These are phyloP conservation scores for Flueggea neowawraea DNA, from an alignment of 441 rosid genomes.

Conservation along the genomic window DNA sequence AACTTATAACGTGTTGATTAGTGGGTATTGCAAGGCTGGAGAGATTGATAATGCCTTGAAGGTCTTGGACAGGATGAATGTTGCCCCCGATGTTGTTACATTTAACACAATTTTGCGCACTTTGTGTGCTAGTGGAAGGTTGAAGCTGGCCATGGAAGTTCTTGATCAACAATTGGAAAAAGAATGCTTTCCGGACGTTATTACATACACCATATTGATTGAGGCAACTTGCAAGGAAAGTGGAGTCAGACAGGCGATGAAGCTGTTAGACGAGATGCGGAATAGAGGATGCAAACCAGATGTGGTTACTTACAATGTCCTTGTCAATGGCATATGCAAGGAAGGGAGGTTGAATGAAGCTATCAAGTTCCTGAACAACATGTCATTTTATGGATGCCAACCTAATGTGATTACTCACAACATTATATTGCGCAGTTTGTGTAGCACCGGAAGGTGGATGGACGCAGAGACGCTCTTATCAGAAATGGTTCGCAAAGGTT, in stretches of 20 bases:
- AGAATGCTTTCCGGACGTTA: slow-evolving; percentile 73
- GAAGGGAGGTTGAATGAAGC: slow-evolving; percentile 89
- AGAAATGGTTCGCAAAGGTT: slow-evolving; percentile 73
- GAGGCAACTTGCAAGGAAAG: slow-evolving; percentile 84
- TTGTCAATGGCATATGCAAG: slow-evolving; percentile 83
- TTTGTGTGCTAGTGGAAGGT: slow-evolving; percentile 68
- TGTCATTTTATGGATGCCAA: slow-evolving; percentile 68
- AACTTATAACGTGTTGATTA: slow-evolving; percentile 73
- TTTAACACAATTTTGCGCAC: slow-evolving; percentile 74
- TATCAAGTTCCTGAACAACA: slow-evolving; percentile 61
- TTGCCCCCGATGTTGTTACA: slow-evolving; percentile 78
- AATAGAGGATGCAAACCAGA: slow-evolving; percentile 78
- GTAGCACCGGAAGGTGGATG: slow-evolving; percentile 86
- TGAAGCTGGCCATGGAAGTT: slow-evolving; percentile 81
- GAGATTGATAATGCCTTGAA: slow-evolving; percentile 65
- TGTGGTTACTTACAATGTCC: slow-evolving; percentile 81
- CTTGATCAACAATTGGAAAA: slow-evolving; percentile 57
- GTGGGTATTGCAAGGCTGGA: slow-evolving; percentile 83
- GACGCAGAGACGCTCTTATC: slow-evolving; percentile 79
- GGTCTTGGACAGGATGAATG: slow-evolving; percentile 67
- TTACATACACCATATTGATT: slow-evolving; percentile 80
- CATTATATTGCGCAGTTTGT: slow-evolving; percentile 77
- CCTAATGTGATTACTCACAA: slow-evolving; percentile 85
- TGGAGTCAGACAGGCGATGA: slow-evolving; percentile 85
- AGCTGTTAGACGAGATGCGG: slow-evolving; percentile 88